Evolutionary conservation across 768 basidiomycete genomes (phyloP).

Genomic region (Mycena kentingensis): DNA sequence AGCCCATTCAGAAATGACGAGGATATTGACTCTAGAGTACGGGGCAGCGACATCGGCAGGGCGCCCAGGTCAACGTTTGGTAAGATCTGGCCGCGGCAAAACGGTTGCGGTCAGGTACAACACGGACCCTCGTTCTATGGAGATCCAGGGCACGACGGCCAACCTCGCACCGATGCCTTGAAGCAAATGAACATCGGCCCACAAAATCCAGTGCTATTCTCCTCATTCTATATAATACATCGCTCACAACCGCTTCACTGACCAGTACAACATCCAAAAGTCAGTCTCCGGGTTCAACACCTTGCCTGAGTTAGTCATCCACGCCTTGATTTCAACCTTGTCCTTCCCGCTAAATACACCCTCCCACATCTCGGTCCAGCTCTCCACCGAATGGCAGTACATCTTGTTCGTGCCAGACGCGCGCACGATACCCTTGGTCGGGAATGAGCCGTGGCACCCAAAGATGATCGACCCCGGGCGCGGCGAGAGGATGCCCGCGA

Average conservation of each 20-base stretch:
- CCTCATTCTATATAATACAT: too few relatives aligned
- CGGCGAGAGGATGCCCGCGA: slow-evolving; percentile 46
- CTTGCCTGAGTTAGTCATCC: slow-evolving; percentile 23
- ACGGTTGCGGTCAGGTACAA: too few relatives aligned
- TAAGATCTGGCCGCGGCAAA: too few relatives aligned
- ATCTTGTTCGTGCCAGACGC: slow-evolving; percentile 15
- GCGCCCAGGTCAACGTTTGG: too few relatives aligned
- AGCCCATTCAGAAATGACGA: too few relatives aligned
- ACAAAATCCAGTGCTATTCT: too few relatives aligned
- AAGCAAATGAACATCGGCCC: too few relatives aligned
- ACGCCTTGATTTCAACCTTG: slow-evolving; percentile 32
- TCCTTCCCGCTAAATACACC: slow-evolving; percentile 35
- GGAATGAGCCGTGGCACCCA: slow-evolving; percentile 41
- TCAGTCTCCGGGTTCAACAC: slow-evolving; percentile 17
- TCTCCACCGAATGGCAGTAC: slow-evolving; percentile 41
- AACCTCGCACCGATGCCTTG: too few relatives aligned
- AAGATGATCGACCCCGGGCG: slow-evolving; percentile 48
- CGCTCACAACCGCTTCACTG: slow-evolving; percentile 5
- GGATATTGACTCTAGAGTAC: too few relatives aligned
- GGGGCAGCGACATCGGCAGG: too few relatives aligned
- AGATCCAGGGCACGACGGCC: too few relatives aligned
- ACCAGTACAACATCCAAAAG: slow-evolving; percentile 21
- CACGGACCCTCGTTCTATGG: too few relatives aligned
- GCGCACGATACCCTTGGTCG: slow-evolving; percentile 31
- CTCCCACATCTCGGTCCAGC: slow-evolving; percentile 40